These are phyloP conservation scores for Ascochyta rabiei DNA, from an alignment of 2,329 filamentous ascomycete species.

Conservation along the genomic window DNA sequence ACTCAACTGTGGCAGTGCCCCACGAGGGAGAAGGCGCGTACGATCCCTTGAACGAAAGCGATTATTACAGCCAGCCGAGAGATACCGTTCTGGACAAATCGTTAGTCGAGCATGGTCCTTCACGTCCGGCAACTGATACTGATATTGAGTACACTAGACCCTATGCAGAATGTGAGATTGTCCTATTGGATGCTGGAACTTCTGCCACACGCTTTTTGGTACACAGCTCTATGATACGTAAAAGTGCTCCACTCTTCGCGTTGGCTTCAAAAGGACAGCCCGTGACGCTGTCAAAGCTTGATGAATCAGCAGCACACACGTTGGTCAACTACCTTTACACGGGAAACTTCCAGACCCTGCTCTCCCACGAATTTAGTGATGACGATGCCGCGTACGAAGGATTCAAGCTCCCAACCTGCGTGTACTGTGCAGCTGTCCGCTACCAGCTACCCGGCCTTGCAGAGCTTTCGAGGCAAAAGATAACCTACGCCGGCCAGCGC, in stretches of 20 bases:
- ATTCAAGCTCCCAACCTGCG: slow-evolving; percentile 30
- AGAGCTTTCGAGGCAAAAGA: slow-evolving; percentile 30
- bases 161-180: background rate
- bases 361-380: background rate
- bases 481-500: background rate
- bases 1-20: background rate
- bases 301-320: background rate
- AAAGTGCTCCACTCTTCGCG: slow-evolving; percentile 12
- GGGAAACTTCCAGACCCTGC: background rate
- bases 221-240: slow-evolving; percentile 32
- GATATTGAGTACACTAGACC: background rate
- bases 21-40: background rate
- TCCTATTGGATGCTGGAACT: slow-evolving; percentile 26
- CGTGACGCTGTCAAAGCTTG: background rate
- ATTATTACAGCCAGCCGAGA: background rate
- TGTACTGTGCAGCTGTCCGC: slow-evolving; percentile 36
- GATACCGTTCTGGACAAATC: background rate
- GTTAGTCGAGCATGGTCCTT: background rate
- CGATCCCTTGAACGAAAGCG: background rate
- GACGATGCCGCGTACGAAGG: background rate
- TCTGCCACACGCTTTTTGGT: slow-evolving; percentile 28
- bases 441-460: slow-evolving; percentile 35
- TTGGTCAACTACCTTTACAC: slow-evolving; percentile 7
- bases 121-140: background rate
- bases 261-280: background rate